Percentiles rank a stretch among this genome's conserved stretches.
phyloP scores from a whole-genome alignment of 2,329 filamentous ascomycete species.

The Beauveria sp. region DNA sequence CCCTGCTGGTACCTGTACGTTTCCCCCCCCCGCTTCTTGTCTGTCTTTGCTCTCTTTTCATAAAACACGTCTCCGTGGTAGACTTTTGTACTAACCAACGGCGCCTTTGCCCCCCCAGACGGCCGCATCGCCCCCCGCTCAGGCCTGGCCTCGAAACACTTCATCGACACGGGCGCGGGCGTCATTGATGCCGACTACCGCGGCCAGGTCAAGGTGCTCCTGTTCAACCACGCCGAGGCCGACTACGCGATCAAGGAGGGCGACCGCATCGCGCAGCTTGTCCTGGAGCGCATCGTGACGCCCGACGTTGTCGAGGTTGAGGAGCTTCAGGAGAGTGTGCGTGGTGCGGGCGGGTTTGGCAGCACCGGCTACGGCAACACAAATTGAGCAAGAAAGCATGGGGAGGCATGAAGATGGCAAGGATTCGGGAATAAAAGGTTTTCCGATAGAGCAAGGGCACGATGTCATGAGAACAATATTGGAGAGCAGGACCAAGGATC shows the following conservation, averaged over 20 bases:
- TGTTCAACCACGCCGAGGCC: slow-evolving; percentile 82
- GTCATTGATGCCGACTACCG: slow-evolving; percentile 98
- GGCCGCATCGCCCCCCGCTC: slow-evolving; percentile 84
- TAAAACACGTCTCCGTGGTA: no score
- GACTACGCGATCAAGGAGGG: slow-evolving; percentile 79
- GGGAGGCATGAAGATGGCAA: background rate
- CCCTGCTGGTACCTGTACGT: slow-evolving; percentile 78
- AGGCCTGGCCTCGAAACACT: slow-evolving; percentile 87
- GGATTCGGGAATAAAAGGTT: background rate
- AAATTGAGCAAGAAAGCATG: background rate
- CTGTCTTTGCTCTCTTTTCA: background rate
- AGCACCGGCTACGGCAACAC: slow-evolving; percentile 57
- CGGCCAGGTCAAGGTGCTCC: slow-evolving; percentile 84
- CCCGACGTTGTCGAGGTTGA: slow-evolving; percentile 86
- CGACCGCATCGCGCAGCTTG: slow-evolving; percentile 86
- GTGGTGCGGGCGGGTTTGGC: slow-evolving; percentile 85
- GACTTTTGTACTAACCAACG: background rate
- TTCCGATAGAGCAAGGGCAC: background rate
- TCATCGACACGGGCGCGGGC: slow-evolving; percentile 91
- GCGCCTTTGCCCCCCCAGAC: slow-evolving; percentile 41
- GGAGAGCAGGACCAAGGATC: background rate
- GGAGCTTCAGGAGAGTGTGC: slow-evolving; percentile 80
- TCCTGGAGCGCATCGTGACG: slow-evolving; percentile 90
- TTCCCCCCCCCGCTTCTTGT: slow-evolving; percentile 3
- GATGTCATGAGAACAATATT: background rate